Conservation (phyloP, 108 stramenopile species). For the Pseudonitzschia multiseries region DNA sequence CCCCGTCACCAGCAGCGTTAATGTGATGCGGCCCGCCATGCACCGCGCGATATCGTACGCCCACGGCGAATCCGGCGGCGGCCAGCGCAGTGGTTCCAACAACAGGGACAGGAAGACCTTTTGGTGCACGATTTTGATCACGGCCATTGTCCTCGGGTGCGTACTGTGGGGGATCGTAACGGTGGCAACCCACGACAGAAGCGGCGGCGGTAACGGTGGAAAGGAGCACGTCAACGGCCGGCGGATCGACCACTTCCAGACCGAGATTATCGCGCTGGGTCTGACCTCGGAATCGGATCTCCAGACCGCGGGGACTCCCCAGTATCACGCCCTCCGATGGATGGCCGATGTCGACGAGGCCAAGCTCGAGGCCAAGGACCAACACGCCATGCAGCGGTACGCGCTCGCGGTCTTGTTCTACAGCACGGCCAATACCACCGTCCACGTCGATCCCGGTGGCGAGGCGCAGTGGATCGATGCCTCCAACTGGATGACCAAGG, state of each 20-base stretch:
- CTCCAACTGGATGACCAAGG: conserved; percentile 39
- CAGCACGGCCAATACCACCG: neutral
- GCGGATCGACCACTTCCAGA: conserved; percentile 22
- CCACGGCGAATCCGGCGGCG: conserved; percentile 16
- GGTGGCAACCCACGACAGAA: neutral
- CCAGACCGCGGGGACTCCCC: conserved; percentile 25
- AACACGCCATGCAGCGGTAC: conserved; percentile 41
- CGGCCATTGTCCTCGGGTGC: neutral
- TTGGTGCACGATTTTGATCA: neutral
- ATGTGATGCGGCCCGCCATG: neutral
- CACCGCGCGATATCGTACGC: neutral
- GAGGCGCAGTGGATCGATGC: conserved; percentile 33
- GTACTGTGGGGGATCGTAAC: neutral
- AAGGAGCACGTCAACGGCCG: conserved; percentile 4
- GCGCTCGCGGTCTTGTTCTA: conserved; percentile 51
- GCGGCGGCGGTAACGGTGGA: too few species aligned
- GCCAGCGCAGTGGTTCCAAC: too few species aligned
- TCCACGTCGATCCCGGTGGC: conserved; percentile 11
- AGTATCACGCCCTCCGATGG: conserved; percentile 45
- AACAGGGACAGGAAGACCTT: neutral
- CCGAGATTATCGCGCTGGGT: conserved; percentile 18
- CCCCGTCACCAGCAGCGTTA: neutral
- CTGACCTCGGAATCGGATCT: conserved; percentile 22
- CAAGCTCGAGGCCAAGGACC: conserved; percentile 14
- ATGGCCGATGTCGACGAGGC: conserved; percentile 40